Evolutionary conservation across 257 asterid genomes (phyloP), one percentile per base, ranked within the genome.

Genomic region (Przewalskia tangutica): DNA sequence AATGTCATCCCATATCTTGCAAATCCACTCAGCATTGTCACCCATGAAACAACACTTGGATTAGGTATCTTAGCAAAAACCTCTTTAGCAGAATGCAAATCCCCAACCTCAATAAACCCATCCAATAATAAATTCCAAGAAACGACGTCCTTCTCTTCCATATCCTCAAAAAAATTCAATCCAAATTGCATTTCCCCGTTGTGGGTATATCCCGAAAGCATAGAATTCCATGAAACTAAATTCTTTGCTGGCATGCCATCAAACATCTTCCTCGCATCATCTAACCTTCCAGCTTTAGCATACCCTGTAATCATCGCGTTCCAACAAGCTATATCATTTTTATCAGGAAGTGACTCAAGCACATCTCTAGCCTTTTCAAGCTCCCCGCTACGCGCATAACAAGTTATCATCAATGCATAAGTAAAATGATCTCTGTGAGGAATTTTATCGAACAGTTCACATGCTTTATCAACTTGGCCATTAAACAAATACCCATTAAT

Each of bases 271-370:
- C 85, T 83, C 32, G 85, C 89, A 36, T 81, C 90, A 80, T 80
- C 83, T 75, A 88, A 59, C 77, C 81, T 77, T 32, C 89, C 84
- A 6, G 84, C 70, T 81, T 81, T 88, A 32, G 84, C 83, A 73
- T 86, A 86, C 59, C 90, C 92, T 13, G 86, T 79, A 63, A 90
- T 84, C 92, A 90, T 86, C 5, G 89, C 88, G 70, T 89, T 91
- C 89, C 89, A 89, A 55, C 88, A 87, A 67, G 90, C 86, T 18
- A 88, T 53, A 7, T 84, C 81, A 18, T 80, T 81, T 77, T 79
- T 84, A 18, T 85, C 87, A 73, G 80, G 82, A 87, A 86, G 82
- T 32, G 9, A 27, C 82, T 87, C 89, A 81, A 89, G 89, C 64
- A 85, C 68, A 4, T 59, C 56, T 36, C 88, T 83, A 11, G 91